phyloP scores from a whole-genome alignment of 306 rosid species.

The Inga oerstediana region DNA sequence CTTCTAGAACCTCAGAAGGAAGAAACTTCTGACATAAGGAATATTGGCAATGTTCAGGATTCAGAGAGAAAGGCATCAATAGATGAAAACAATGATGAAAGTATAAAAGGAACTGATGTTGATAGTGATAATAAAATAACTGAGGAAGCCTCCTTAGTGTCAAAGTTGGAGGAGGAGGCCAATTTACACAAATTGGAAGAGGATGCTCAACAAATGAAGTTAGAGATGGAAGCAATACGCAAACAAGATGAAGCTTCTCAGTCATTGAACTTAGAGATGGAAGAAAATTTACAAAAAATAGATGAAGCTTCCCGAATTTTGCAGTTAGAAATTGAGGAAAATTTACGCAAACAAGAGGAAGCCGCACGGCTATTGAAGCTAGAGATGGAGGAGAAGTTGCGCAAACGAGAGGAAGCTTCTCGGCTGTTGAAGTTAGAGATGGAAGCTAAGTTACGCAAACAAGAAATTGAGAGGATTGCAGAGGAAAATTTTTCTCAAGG shows the following conservation, averaged over 20 bases:
- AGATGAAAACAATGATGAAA: constrained; percentile 23
- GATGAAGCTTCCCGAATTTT: constrained; percentile 21
- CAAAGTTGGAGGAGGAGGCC: constrained; percentile 42
- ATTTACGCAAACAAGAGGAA: constrained; percentile 42
- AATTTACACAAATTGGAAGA: constrained; percentile 31
- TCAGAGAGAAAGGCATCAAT: constrained; percentile 11
- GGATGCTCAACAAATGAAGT: constrained; percentile 43
- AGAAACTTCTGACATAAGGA: constrained; percentile 38
- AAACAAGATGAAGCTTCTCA: constrained; percentile 54
- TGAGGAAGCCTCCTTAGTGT: constrained; percentile 24
- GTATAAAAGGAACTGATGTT: constrained; percentile 23
- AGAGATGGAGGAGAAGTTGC: constrained; percentile 39
- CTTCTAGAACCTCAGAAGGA: constrained; percentile 23
- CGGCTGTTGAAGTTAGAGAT: constrained; percentile 51
- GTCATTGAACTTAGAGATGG: constrained; percentile 46
- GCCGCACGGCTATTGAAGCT: constrained; percentile 32
- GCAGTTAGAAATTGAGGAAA: constrained; percentile 53
- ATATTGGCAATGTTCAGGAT: constrained; percentile 37
- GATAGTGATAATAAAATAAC: constrained; percentile 39
- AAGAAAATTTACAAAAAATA: constrained; percentile 47
- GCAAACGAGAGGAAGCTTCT: constrained; percentile 46
- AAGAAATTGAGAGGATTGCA: constrained; percentile 71
- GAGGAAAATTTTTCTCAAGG: constrained; percentile 60
- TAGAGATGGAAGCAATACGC: constrained; percentile 58
- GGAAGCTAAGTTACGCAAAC: constrained; percentile 57